Evolutionary conservation across 2,329 filamentous ascomycete species (phyloP).

Genomic region (Pyrenochaeta sp.): DNA sequence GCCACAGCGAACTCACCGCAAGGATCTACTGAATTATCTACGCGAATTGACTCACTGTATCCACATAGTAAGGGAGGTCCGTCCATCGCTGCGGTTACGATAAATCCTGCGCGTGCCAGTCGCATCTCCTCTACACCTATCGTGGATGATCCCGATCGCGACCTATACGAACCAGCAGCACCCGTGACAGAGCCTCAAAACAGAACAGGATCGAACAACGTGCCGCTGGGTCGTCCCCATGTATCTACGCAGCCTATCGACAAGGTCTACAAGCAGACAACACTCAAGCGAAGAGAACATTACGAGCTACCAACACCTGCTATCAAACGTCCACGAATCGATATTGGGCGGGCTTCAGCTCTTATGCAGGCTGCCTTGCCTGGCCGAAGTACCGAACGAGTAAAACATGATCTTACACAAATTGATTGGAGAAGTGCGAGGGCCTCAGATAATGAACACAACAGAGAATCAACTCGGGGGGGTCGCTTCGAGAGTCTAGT

Average conservation of each 20-base stretch:
- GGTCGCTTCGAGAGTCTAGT: background rate
- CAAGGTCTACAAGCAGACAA: background rate
- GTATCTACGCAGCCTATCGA: background rate
- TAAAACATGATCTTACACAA: background rate
- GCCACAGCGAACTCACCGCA: background rate
- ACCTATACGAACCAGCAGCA: conserved; percentile 21
- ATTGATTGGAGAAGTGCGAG: background rate
- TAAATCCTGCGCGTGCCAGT: conserved; percentile 24
- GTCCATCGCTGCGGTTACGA: conserved; percentile 1
- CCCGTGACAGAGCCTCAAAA: conserved; percentile 4
- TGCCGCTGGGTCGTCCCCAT: conserved; percentile 18
- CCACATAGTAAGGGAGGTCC: background rate
- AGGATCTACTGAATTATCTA: background rate
- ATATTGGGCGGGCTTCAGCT: conserved; percentile 14
- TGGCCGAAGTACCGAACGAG: background rate
- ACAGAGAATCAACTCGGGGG: background rate
- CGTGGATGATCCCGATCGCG: conserved; percentile 20
- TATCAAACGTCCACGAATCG: conserved; percentile 22
- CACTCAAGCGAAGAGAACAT: conserved; percentile 5
- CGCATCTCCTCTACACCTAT: conserved; percentile 16
- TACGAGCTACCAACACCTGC: background rate
- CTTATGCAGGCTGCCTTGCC: conserved; percentile 10
- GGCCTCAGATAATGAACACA: background rate
- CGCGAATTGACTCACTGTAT: background rate
- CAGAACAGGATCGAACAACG: conserved; percentile 26